phyloP scores from a whole-genome alignment of 2,329 filamentous ascomycete species.

The Myriosclerotinia duriaeana region DNA sequence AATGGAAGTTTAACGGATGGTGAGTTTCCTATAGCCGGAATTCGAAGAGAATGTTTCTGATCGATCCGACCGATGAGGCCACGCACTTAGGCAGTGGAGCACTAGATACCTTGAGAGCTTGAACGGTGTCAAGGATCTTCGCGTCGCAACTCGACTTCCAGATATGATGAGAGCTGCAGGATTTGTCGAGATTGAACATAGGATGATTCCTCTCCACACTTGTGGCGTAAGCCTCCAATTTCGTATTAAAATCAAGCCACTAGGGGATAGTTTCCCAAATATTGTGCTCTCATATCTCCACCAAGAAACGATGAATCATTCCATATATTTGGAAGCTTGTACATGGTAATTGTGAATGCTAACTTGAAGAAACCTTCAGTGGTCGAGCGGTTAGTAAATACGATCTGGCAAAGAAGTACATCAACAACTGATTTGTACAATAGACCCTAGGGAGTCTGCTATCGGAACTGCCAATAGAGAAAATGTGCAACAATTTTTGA shows the following conservation, averaged over 20 bases:
- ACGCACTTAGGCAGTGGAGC: slow-evolving; percentile 69
- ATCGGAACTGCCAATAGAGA: slow-evolving; percentile 55
- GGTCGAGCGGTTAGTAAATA: slow-evolving; percentile 60
- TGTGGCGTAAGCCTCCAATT: slow-evolving; percentile 46
- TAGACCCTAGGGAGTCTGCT: slow-evolving; percentile 52
- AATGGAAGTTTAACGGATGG: slow-evolving; percentile 72
- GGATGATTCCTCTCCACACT: slow-evolving; percentile 65
- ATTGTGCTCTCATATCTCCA: neutral
- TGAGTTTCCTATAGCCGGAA: slow-evolving; percentile 38
- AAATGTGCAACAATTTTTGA: slow-evolving; percentile 55
- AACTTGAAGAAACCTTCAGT: slow-evolving; percentile 40
- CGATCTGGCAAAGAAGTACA: neutral
- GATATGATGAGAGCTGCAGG: slow-evolving; percentile 48
- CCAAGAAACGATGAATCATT: neutral
- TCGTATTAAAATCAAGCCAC: neutral
- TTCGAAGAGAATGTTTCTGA: neutral
- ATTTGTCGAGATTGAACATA: slow-evolving; percentile 65
- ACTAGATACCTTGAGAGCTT: slow-evolving; percentile 61
- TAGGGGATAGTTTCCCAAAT: neutral
- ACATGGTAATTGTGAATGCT: neutral
- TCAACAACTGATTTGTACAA: slow-evolving; percentile 12
- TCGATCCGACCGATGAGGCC: slow-evolving; percentile 44
- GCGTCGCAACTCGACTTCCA: slow-evolving; percentile 58
- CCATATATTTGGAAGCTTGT: neutral
- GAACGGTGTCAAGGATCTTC: slow-evolving; percentile 64